Base-by-base conservation (phyloP, 164 flowering plant species). In the Annona squamosa region DNA sequence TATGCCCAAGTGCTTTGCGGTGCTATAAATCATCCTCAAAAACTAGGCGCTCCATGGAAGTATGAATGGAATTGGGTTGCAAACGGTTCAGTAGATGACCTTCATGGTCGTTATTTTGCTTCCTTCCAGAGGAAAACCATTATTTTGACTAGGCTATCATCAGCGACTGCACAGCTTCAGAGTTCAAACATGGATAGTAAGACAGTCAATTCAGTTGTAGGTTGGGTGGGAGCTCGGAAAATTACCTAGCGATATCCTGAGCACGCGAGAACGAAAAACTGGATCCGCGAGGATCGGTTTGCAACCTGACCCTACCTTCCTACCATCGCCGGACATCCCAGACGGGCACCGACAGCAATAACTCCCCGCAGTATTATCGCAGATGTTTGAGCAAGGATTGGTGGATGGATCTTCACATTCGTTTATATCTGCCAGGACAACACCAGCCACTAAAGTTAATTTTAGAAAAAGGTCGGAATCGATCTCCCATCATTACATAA, bases 351-450 rank as follows among this genome's bases (percentile, higher is more conserved):
- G 16, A 46, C 65, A 63, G 37, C 10, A 3, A 42, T 65, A 43
- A 41, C 68, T 42, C 43, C 68, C 68, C 44, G 41, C 46, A 5
- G 7, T 43, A 65, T 65, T 65, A 1, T 42, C 10, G n/a, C 68
- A 65, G 6, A 2, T 42, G 17, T 12, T 0, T 19, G 17, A 7
- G 17, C 71, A 69, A 5, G 59, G 59, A 17, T 18, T n/a, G 7
- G 5, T 4, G 19, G 5, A 9, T 48, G 52, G 52, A n/a, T 48
- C 61, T 47, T 12, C 4, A n/a, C 70, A 68, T 17, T 68, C 70
- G 37, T 68, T 26, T 1, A 68, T 68, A n/a, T 69, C 71, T 69
- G 70, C 48, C 68, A 37, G 5, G 1, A 44, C 68, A 65, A 37
- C n/a, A 42, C 46, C 5, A 37, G 6, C 44, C 6, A 4, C 9